Evolutionary conservation across 306 rosid species (phyloP), one percentile per base, ranked within the genome.

Genomic region (Potentilla sterilis): DNA sequence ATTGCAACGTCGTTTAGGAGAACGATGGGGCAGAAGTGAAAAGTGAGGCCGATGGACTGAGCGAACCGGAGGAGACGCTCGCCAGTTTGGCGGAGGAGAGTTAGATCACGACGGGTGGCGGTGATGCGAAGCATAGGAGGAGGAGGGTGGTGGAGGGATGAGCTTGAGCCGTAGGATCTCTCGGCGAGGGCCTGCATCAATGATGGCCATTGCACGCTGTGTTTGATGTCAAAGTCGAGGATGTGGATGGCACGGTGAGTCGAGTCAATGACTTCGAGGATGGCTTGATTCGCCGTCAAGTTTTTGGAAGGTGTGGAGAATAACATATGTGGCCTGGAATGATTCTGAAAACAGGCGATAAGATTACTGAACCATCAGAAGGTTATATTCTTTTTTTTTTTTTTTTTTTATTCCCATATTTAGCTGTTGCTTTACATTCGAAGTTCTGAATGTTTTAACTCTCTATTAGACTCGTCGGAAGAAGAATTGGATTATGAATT

Each of bases 301-400:
- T 87, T n/a, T n/a, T n/a, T n/a, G n/a, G n/a, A n/a, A n/a, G n/a
- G n/a, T n/a, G n/a, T n/a, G n/a, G n/a, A n/a, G n/a, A n/a, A n/a
- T n/a, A n/a, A 78, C 89, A 94, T 82, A 87, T 91, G 91, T 94
- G 97, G 98, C 89, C 98, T 73, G 97, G 98, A 81, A 94, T 94
- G 97, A 73, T 88, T 73, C 81, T 94, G 51, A 94, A 94, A 79
- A 87, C 96, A 24, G 98, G 97, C 37, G 86, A 87, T 70, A 89
- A 82, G 79, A 87, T 94, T 77, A 80, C 75, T 19, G 86, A 81
- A 61, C 91, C 96, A 48, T 84, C 88, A 79, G 95, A 89, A 87
- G 98, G 98, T 93, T 58, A 48, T 72, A 52, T 67, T 59, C 55
- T 52, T 62, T 74, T 16, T 19, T 49, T 49, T 49, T 21, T 9